Base-by-base conservation (phyloP, 257 asterid genomes). In the Echium plantagineum region DNA sequence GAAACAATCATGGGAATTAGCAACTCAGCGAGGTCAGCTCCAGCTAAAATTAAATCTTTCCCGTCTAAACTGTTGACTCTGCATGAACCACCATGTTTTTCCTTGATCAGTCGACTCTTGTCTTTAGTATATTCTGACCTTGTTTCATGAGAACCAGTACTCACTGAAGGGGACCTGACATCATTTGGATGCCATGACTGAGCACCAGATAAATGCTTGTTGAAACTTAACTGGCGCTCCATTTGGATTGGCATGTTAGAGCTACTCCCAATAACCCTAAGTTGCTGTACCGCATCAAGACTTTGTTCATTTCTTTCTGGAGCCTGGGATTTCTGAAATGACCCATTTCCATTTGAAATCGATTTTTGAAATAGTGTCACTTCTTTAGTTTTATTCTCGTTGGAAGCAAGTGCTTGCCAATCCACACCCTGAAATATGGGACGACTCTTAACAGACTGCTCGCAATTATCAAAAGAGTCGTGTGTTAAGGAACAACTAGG, bases 391-490 rank as follows among this genome's bases (percentile, higher is more conserved):
- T 86, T 83, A 58, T 77, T 76, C 72, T 86, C 97, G 8, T 83
- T 90, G 21, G 75, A 67, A n/a, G 99, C 65, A 68, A 89, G 74
- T 68, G 89, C 89, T 73, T 89, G 94, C 99, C 99, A 89, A 66
- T 93, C 96, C 31, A 93, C 96, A 57, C 94, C 97, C 73, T 93
- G 91, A 76, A 93, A 89, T 69, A 93, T 48, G 9, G 99, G 99
- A 64, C 86, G 89, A 58, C 97, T 89, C 66, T 82, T 79, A 31
- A 93, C 99, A 52, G 99, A 93, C 69, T 93, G 75, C 79, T 93
- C 99, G 66, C 69, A 76, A 86, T 56, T 56, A 13, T 93, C 97
- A 66, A 75, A 77, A 53, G 77, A 72, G 59, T 83, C 76, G 56
- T 84, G 85, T 60, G 87, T 86, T 70, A 93, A 55, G 68, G 99